phyloP scores from a whole-genome alignment of 495 filamentous ascomycete species.

The Hypoxylon trugodes region DNA sequence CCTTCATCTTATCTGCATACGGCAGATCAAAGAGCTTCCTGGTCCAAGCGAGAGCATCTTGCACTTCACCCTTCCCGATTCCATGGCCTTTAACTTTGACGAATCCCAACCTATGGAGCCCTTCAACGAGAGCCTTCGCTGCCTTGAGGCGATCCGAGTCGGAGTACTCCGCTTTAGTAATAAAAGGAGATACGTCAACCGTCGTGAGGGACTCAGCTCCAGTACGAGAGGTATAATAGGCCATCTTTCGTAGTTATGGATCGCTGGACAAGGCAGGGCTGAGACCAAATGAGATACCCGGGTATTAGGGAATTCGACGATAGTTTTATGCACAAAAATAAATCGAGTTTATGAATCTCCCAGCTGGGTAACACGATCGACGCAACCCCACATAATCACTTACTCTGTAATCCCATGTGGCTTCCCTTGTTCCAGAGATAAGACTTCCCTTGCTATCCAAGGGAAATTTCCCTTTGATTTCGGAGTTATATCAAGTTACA shows the following conservation, averaged over 20 bases:
- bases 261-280: background rate
- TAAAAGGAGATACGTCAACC: slow-evolving; percentile 16
- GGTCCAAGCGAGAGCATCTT: slow-evolving; percentile 61
- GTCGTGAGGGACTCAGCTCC: background rate
- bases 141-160: slow-evolving; percentile 6
- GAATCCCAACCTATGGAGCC: slow-evolving; percentile 63
- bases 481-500: too few relatives aligned
- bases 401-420: too few relatives aligned
- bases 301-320: background rate
- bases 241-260: too few relatives aligned
- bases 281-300: background rate
- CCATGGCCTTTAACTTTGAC: slow-evolving; percentile 65
- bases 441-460: too few relatives aligned
- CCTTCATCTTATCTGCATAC: slow-evolving; percentile 40
- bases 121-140: slow-evolving; percentile 48
- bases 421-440: too few relatives aligned
- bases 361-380: too few relatives aligned
- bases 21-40: slow-evolving; percentile 47
- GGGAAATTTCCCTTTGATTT: too few relatives aligned
- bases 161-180: background rate
- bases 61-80: slow-evolving; percentile 51
- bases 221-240: background rate
- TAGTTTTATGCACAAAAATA: too few relatives aligned
- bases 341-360: too few relatives aligned
- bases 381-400: too few relatives aligned